Percentiles rank a stretch among this genome's conserved stretches.
phyloP scores from a whole-genome alignment of 495 filamentous ascomycete species.

The Aspergillus mulundensis region DNA sequence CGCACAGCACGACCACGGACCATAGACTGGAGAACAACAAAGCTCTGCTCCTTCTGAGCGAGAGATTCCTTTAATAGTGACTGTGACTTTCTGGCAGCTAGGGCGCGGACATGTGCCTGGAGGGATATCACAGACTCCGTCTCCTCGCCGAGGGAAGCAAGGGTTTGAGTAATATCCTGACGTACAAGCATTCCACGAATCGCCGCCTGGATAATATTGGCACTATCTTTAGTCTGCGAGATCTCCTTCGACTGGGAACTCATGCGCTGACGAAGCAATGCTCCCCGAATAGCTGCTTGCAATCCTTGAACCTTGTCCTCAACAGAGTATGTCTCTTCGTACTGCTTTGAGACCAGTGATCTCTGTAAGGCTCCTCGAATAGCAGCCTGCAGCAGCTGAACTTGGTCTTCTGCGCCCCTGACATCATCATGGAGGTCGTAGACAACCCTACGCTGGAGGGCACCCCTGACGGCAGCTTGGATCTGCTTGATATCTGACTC shows the following conservation, averaged over 20 bases:
- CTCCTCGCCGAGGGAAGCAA: slow-evolving; percentile 29
- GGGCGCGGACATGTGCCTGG: slow-evolving; percentile 43
- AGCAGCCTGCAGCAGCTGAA: slow-evolving; percentile 67
- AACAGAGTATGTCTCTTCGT: slow-evolving; percentile 32
- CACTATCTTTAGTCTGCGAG: slow-evolving; percentile 19
- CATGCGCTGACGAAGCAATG: slow-evolving; percentile 44
- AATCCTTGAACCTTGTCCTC: slow-evolving; percentile 40
- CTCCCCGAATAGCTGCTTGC: slow-evolving; percentile 36
- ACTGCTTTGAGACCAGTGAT: slow-evolving; percentile 34
- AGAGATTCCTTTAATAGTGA: slow-evolving; percentile 30
- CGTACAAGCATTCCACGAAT: slow-evolving; percentile 52
- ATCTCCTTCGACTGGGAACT: slow-evolving; percentile 49
- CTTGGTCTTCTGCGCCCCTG: slow-evolving; percentile 41
- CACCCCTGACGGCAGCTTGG: slow-evolving; percentile 59
- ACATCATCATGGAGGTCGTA: slow-evolving; percentile 45
- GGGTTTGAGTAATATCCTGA: slow-evolving; percentile 33
- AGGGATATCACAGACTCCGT: slow-evolving; percentile 35
- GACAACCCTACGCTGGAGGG: slow-evolving; percentile 49
- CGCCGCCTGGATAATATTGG: slow-evolving; percentile 40
- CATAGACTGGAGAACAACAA: slow-evolving; percentile 38
- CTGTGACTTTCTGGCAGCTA: slow-evolving; percentile 30
- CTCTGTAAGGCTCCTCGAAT: slow-evolving; percentile 55
- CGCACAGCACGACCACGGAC: slow-evolving; percentile 36
- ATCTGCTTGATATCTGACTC: slow-evolving; percentile 54
- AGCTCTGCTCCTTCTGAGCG: slow-evolving; percentile 21